Evolutionary conservation across 1,284 basidiomycete genomes (phyloP).

Genomic region (Laetiporus sulphureus): DNA sequence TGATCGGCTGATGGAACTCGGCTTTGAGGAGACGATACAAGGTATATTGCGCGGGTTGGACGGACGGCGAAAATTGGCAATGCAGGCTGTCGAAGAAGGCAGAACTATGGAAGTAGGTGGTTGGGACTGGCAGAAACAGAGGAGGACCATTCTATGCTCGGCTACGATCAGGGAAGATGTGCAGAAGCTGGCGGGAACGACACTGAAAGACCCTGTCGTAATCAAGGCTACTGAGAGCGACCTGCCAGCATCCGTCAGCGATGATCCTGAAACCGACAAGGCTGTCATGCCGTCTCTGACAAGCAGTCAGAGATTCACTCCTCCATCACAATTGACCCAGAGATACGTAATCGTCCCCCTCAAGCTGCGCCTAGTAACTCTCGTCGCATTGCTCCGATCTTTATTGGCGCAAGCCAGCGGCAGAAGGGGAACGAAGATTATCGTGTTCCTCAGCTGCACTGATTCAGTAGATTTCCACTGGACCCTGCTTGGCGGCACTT

Average conservation of each 20-base stretch:
- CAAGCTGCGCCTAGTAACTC: conserved; percentile 87
- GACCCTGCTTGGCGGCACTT: conserved; percentile 74
- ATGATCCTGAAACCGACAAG: conserved; percentile 4
- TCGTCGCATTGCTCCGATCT: conserved; percentile 79
- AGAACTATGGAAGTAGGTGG: conserved; percentile 70
- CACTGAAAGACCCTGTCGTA: conserved; percentile 67
- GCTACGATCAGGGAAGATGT: conserved; percentile 96
- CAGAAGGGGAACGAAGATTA: conserved; percentile 60
- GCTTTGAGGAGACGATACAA: conserved; percentile 57
- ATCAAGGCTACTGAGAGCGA: conserved; percentile 60
- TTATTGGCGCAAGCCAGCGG: conserved; percentile 58
- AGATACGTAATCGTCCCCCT: conserved; percentile 90
- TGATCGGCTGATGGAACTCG: conserved; percentile 77
- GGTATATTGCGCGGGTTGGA: conserved; percentile 87
- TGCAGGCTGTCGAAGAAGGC: conserved; percentile 67
- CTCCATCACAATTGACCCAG: conserved; percentile 92
- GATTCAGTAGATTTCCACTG: conserved; percentile 98
- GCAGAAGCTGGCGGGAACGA: conserved; percentile 84
- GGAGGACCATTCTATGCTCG: conserved; percentile 90
- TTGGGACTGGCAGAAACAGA: conserved; percentile 76
- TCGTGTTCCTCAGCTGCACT: conserved; percentile 95
- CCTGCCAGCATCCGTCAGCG: conserved; percentile 20
- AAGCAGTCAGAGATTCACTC: conserved; percentile 69
- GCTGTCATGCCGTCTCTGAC: conserved; percentile 11
- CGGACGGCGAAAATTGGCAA: conserved; percentile 67